Base-by-base conservation (phyloP, 768 basidiomycete genomes). In the Collybia sordida region DNA sequence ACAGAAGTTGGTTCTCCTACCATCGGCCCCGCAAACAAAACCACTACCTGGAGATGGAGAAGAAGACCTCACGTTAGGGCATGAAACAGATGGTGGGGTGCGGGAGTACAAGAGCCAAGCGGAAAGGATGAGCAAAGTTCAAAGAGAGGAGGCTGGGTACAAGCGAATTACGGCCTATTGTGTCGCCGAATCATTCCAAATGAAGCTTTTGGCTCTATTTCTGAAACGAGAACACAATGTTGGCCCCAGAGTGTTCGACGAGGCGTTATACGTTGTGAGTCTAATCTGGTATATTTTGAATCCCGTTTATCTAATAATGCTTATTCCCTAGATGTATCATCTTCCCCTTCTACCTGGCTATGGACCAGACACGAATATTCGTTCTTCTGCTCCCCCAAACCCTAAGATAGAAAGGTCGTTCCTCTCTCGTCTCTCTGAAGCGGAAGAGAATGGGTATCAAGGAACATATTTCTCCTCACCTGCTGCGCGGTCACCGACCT, bases 211-310 rank as follows among this genome's bases (percentile, higher is more conserved):
- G 18, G 84, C 87, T 9, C 83, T 86, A 2, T 96, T 94, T 61
- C 63, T 97, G 63, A 96, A 95, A 68, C 75, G 95, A 45, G 95
- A 98, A 62, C 95, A 98, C 64, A 96, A 94, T 47, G 93, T 95
- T 9, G 76, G 71, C 8, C 92, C 86, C 1, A 76, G 95, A 51
- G 79, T 92, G 0, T 98, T 92, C 57, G 95, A 97, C 64, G 95
- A 98, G 69, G 94, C 93, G 0, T 68, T 96, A 52, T 97, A 97
- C 72, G 89, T 85, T 49, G 94, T 95, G 54, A 71, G 90, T 78
- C 12, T 9, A 5, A 14, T 23, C 21, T 41, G 22, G 37, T 55
- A 14, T 22, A 17, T 14, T 41, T 31, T 31, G 7, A 19, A 15
- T 47, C 8, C 51, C 25, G 42, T 46, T 50, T 40, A 41, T 4